phyloP scores from a whole-genome alignment of 2,329 filamentous ascomycete genomes.

The Fusarium temperatum region DNA sequence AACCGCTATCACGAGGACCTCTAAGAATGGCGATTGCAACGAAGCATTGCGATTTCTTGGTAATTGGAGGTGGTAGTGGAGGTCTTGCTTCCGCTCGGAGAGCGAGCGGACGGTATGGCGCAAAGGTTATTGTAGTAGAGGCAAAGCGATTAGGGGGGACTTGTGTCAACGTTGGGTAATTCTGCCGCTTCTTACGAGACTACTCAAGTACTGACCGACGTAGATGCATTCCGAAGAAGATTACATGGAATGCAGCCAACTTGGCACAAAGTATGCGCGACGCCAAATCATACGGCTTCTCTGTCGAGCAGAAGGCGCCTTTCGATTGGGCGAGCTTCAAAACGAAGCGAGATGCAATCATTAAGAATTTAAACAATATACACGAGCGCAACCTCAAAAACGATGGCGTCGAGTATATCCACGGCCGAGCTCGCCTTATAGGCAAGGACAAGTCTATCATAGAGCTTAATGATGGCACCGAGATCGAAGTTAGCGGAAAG shows the following conservation, averaged over 20 bases:
- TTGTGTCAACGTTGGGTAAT: background rate
- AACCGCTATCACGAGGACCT: background rate
- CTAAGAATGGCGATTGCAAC: background rate
- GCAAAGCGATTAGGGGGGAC: background rate
- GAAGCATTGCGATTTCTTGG: background rate
- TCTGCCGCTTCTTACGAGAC: accelerated
- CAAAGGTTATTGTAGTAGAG: background rate
- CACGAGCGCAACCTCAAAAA: background rate
- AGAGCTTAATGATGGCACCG: background rate
- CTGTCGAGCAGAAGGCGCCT: background rate
- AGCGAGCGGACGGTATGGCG: background rate
- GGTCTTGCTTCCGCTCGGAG: background rate
- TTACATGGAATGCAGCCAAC: background rate
- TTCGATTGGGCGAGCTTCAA: background rate
- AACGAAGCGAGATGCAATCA: background rate
- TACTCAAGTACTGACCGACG: background rate
- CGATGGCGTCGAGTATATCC: background rate
- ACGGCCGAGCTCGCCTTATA: background rate
- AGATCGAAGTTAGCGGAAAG: background rate
- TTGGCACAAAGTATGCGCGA: background rate
- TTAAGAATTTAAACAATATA: background rate
- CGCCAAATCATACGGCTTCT: background rate
- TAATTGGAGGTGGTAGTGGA: background rate
- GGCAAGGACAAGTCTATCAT: background rate
- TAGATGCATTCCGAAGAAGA: background rate